Conservation (phyloP, 148 eudicot genomes). For the Pouteria glomerata region DNA sequence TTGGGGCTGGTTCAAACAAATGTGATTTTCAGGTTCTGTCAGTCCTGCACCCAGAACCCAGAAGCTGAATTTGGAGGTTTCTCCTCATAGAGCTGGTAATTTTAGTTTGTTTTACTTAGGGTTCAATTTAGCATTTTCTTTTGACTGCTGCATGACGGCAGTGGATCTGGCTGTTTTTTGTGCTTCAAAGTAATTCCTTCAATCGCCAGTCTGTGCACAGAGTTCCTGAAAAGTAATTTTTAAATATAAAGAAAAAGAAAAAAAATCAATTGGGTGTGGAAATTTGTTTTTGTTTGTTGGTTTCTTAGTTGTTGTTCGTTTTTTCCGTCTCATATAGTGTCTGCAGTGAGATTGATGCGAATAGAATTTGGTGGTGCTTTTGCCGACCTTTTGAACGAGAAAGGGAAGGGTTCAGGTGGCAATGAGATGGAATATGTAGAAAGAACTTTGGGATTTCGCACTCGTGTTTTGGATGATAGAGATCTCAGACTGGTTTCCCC, state of each 20-base stretch:
- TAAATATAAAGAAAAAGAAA: neutral
- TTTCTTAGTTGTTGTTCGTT: constrained; percentile 6
- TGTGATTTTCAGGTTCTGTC: constrained; percentile 19
- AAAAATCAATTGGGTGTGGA: neutral
- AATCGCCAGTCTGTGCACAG: neutral
- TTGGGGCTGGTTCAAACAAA: neutral
- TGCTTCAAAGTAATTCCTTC: neutral
- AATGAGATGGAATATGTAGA: constrained; percentile 94
- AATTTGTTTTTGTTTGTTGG: neutral
- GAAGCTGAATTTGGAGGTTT: constrained; percentile 73
- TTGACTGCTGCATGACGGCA: neutral
- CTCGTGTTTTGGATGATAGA: constrained; percentile 72
- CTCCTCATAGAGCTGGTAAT: constrained; percentile 95
- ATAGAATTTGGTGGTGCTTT: constrained; percentile 94
- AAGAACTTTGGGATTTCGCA: constrained; percentile 90
- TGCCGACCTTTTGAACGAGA: constrained; percentile 88
- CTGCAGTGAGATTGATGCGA: constrained; percentile 96
- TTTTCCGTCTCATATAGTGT: constrained; percentile 45
- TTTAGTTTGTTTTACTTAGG: neutral
- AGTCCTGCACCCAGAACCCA: constrained; percentile 30
- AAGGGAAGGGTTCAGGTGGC: constrained; percentile 85
- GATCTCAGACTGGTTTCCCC: constrained; percentile 71
- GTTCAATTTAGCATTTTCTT: constrained; percentile 4
- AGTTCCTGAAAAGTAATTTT: neutral
- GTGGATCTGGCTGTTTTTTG: neutral